These are phyloP conservation scores for Ganoderma meredithae DNA, from an alignment of 1,284 basidiomycete species.

Conservation along the genomic window DNA sequence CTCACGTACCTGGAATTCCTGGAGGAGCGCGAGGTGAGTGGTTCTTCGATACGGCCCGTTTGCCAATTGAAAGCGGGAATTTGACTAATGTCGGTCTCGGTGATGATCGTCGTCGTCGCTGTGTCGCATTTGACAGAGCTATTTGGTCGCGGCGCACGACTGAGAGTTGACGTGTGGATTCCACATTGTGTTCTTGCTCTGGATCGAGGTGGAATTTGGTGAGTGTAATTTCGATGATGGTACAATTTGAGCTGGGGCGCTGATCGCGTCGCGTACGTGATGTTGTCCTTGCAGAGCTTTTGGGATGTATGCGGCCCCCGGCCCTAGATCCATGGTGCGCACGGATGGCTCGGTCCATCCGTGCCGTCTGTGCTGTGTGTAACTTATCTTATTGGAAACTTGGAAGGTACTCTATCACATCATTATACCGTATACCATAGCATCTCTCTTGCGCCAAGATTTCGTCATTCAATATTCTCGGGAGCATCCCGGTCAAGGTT, in stretches of 20 bases:
- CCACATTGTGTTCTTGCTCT: not conserved
- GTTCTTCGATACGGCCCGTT: conserved; percentile 10
- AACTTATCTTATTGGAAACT: conserved; percentile 30
- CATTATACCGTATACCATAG: not conserved
- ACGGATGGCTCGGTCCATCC: not conserved
- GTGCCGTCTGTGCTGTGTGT: conserved; percentile 18
- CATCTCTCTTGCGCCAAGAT: not conserved
- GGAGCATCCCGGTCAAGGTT: not conserved
- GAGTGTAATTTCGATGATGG: not conserved
- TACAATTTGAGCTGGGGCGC: not conserved
- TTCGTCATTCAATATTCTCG: not conserved
- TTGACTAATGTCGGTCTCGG: not conserved
- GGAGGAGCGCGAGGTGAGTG: conserved; percentile 73
- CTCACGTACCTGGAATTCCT: conserved; percentile 79
- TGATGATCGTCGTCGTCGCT: conserved; percentile 10
- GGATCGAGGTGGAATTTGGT: not conserved
- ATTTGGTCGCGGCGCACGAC: conserved; percentile 40
- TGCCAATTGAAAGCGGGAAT: not conserved
- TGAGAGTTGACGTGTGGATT: conserved; percentile 35
- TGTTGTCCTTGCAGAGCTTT: not conserved
- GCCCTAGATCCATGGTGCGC: not conserved
- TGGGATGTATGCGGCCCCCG: not conserved
- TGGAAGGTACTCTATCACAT: conserved; percentile 28
- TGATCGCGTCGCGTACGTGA: not conserved
- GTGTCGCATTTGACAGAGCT: conserved; percentile 34